Evolutionary conservation across 352 stramenopile genomes (phyloP), one percentile per base, ranked within the genome.

Genomic region (Globisporangium takayamanum): DNA sequence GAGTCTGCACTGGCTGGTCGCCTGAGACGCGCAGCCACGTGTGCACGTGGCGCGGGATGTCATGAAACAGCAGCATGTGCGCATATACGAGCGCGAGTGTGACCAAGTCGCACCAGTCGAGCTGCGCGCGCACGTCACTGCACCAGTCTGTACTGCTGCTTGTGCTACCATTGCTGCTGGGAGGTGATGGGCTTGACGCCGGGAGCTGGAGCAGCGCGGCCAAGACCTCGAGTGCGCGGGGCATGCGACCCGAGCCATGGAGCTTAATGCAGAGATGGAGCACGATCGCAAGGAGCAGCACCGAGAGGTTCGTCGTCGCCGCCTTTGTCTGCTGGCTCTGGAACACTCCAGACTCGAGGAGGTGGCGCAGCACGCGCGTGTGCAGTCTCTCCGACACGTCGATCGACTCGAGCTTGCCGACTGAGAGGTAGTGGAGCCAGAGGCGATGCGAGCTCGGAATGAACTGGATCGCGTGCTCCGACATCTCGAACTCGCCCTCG

Each of bases 401-500:
- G 36, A 62, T 54, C n/a, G 60, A 62, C 11, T 67, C 55, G 22
- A 62, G 18, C 39, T 58, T 53, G 10, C 48, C 49, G 20, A 57
- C 42, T 6, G 41, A 30, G 20, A 78, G 41, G 52, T 73, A 74
- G 22, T 66, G 64, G 11, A 70, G 53, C 70, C 70, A 78, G 15
- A 78, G 37, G 0, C 50, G 44, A 11, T 67, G 60, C 6, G 70
- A 78, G 14, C 49, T 53, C 12, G 59, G 63, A 1, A 78, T 48
- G 20, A 74, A 72, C 18, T 64, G 44, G 16, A 74, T 55, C 37
- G 67, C 70, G 44, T 73, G 64, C 56, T 78, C 70, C 0, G 64
- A 62, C 50, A 72, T 68, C 28, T 68, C 60, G 20, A 70, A 51
- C 56, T 78, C 67, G 16, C 39, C 42, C 1, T 64, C 51, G 10